Evolutionary conservation across 805 yeast species (phyloP), one percentile per base, ranked within the genome.

Genomic region (Lachancea meyersii): DNA sequence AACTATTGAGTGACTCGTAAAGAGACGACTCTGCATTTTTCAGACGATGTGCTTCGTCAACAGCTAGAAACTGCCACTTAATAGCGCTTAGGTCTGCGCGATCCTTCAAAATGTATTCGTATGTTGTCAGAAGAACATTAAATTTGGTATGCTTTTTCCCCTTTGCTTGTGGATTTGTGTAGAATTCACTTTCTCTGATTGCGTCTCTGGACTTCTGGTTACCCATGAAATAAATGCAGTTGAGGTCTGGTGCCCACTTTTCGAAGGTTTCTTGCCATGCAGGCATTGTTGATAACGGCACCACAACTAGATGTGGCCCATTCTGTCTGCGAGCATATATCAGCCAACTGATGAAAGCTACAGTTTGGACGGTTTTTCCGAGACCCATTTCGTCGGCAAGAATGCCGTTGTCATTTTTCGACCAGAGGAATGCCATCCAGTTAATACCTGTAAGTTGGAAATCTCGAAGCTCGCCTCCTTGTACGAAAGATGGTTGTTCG

Each of bases 361-460:
- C 96, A 0, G 97, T 93, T 65, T 93, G 98, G 13, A 93, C 96
- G 8, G 98, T 93, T 60, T 93, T 93, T 49, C 98, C 98, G 42
- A 93, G 73, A 43, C 98, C 98, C 98, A 93, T 93, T 64, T 93
- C 98, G 69, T 93, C 98, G 4, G 98, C 98, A 32, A 93, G 69
- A 39, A 93, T 93, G 43, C 98, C 97, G 63, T 93, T 93, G 67
- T 93, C 97, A 64, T 91, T 86, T 56, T 97, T 77, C 3, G 96
- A 86, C 98, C 98, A 93, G 48, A 93, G 69, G 61, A 91, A 93
- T 0, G 98, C 98, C 98, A 93, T 93, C 99, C 99, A 93, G 65
- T 93, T 93, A 48, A 93, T 75, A 44, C 99, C 99, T 0, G 98
- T 93, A 62, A 93, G 74, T 70, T 93, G 99, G 76, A 93, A 93